Base-by-base conservation (phyloP, 768 basidiomycete genomes). In the Favolaschia claudopus region DNA sequence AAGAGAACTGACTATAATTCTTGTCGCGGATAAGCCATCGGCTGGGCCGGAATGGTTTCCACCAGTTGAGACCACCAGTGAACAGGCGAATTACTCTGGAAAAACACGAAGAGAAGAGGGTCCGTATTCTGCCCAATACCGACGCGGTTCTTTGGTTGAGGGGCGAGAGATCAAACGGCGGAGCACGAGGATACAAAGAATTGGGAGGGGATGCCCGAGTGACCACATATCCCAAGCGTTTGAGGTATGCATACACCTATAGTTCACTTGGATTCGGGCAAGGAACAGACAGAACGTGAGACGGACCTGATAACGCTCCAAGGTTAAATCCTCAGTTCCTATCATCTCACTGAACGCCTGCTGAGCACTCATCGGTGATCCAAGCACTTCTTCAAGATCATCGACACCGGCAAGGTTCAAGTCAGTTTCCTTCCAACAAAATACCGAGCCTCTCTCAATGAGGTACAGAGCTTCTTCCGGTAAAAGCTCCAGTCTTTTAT, bases 401-500 rank as follows among this genome's bases (percentile, higher is more conserved):
- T 72, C 65, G 7, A 69, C 62, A 63, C 78, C 71, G 51, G 74
- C 47, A 14, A 70, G 40, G 32, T 72, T 60, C 28, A 74, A 39
- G 27, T 76, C 72, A 13, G 68, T 69, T 1, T 85, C 78, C 68
- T 87, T 89, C 85, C 89, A 95, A 67, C 95, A 95, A 61, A 92
- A 91, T 61, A 98, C 76, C 2, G 90, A 83, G 0, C 97, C 96
- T 38, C 96, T 79, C 74, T 99, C 97, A 40, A 96, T 82, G 29
- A 99, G 84, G 77, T 98, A 99, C 17, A 99, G 81, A 0, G 93
- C 87, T 76, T 99, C 97, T 76, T 99, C 97, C 0, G 97, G 97
- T 2, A 99, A 81, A 0, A 99, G 80, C 68, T 98, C 95, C 17
- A 93, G 76, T 25, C 88, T 77, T 71, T 89, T 93, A 14, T 84